Base-by-base conservation (phyloP, 2,329 filamentous ascomycete species). In the Curvularia hawaiiensis region DNA sequence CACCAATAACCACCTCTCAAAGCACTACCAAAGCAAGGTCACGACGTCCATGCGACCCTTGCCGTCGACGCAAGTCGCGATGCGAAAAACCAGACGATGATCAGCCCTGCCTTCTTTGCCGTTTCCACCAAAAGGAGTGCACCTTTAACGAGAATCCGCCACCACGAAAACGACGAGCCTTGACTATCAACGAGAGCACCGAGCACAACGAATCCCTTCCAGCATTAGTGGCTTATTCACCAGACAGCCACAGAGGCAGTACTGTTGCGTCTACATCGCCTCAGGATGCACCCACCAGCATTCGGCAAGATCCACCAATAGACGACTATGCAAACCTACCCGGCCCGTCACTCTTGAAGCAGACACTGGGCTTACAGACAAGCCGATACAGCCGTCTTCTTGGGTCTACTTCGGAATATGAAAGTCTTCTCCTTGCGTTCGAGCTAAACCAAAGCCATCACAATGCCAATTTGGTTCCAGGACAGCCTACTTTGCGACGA, bases 11-110 rank as follows among this genome's bases (percentile, higher is more conserved):
- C 38, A 61, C 63, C 26, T 8, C 31, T 4, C 40, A 60, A 9
- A 55, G 30, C 20, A 48, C 35, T 31, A 47, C 30, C 4, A 68
- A 71, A 46, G 45, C 59, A 10, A 57, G 68, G 48, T 64, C 71
- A 18, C 65, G 69, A 16, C 79, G 83, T 54, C 85, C 87, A 39
- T 92, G 89, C 74, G 86, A 89, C 75, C 82, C 86, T 40, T 91
- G 89, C 74, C 81, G 85, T 56, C 83, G 82, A 70, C 83, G 87
- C 60, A 86, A 88, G 68, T 84, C 84, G 63, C 84, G 85, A 77
- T 91, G 89, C 77, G 84, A 89, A 62, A 82, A 88, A 72, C 84
- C 88, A 61, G 88, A 90, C 67, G 87, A 86, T 61, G 84, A 88
- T 60, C 79, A 79, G 26, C 79, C 79, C 56, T 92, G 89, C 74